These are phyloP conservation scores for Ogataea paraovalis DNA, from an alignment of 805 yeast species.

Conservation along the genomic window DNA sequence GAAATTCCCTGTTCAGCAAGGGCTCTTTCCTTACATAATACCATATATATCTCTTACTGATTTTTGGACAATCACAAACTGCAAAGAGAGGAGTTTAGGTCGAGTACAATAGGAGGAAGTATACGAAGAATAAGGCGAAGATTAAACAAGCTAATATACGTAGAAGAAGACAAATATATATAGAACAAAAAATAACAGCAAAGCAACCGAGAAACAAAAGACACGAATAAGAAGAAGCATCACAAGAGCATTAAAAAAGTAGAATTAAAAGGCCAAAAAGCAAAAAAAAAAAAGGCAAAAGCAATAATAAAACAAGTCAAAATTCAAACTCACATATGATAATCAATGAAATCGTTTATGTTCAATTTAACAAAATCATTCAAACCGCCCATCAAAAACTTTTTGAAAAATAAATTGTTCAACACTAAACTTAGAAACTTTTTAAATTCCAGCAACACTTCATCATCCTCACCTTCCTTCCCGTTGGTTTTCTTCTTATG, in stretches of 20 bases:
- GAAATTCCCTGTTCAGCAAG: too few species aligned
- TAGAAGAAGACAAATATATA: too few species aligned
- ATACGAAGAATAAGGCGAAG: too few species aligned
- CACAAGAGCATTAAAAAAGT: neutral
- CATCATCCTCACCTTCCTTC: conserved; percentile 19
- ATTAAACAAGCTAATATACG: too few species aligned
- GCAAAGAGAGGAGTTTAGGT: too few species aligned
- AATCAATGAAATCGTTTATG: conserved; percentile 31
- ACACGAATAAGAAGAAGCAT: too few species aligned
- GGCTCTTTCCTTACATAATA: too few species aligned
- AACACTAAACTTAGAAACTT: conserved; percentile 26
- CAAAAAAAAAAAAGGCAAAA: neutral
- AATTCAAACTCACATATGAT: conserved; percentile 20
- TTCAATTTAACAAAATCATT: conserved; percentile 30
- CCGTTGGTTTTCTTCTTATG: conserved; percentile 5
- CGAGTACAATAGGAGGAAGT: too few species aligned
- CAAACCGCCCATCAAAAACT: conserved; percentile 20
- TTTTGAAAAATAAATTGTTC: conserved; percentile 24
- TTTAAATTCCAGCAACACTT: conserved; percentile 26
- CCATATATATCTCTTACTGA: too few species aligned
- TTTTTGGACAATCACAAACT: too few species aligned
- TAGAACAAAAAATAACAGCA: too few species aligned
- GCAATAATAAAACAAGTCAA: neutral
- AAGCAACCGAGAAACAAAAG: too few species aligned
- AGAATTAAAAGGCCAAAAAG: conserved; percentile 5